phyloP scores from a whole-genome alignment of 2,329 filamentous ascomycete species.

The Scortechinia acanthostroma region DNA sequence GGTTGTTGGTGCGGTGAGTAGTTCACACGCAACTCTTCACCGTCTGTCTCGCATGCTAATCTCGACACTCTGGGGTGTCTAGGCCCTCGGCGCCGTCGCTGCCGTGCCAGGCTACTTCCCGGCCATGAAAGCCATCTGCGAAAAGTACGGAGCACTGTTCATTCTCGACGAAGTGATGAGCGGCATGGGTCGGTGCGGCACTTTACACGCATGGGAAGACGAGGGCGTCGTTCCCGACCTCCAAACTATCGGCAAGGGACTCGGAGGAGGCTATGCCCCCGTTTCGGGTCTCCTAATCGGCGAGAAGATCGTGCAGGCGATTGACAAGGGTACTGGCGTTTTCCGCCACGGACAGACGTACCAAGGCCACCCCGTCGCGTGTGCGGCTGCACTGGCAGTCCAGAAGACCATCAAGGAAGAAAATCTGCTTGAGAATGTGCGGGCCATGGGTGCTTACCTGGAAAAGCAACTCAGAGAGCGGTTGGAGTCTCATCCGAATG shows the following conservation, averaged over 20 bases:
- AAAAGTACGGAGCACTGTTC: slow-evolving; percentile 66
- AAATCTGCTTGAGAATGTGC: slow-evolving; percentile 49
- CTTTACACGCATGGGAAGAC: slow-evolving; percentile 54
- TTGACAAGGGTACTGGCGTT: slow-evolving; percentile 21
- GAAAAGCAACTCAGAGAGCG: slow-evolving; percentile 28
- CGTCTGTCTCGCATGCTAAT: too few relatives aligned
- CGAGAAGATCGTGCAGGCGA: slow-evolving; percentile 35
- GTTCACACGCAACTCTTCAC: too few relatives aligned
- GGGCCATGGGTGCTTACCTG: slow-evolving; percentile 39
- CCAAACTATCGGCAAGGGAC: slow-evolving; percentile 58
- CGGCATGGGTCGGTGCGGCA: slow-evolving; percentile 51
- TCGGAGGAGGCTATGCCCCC: slow-evolving; percentile 56
- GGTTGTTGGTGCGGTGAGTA: slow-evolving; percentile 48
- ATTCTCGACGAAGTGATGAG: slow-evolving; percentile 76
- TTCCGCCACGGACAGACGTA: slow-evolving; percentile 54
- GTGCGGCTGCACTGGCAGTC: slow-evolving; percentile 55
- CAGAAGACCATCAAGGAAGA: slow-evolving; percentile 49
- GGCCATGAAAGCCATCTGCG: slow-evolving; percentile 62
- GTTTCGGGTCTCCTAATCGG: slow-evolving; percentile 53
- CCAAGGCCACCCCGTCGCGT: slow-evolving; percentile 50
- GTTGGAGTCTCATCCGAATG: slow-evolving; percentile 34
- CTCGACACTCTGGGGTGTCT: too few relatives aligned
- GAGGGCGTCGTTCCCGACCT: slow-evolving; percentile 54
- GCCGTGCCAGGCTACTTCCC: slow-evolving; percentile 62
- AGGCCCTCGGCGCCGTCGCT: slow-evolving; percentile 59